Evolutionary conservation across 805 yeast species (phyloP), one percentile per base, ranked within the genome.

Genomic region (Jamesozyma lodderae): DNA sequence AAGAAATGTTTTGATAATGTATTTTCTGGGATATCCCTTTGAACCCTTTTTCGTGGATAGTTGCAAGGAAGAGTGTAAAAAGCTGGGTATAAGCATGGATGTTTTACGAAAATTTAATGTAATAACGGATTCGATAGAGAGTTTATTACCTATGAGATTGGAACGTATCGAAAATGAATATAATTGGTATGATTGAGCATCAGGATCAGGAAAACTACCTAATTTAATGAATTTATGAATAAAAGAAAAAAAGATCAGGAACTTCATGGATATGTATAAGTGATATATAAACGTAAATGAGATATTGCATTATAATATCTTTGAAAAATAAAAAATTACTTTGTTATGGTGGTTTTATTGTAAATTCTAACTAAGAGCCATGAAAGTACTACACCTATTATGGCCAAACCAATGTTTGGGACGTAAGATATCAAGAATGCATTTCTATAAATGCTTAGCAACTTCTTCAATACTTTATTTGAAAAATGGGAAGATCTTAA

Each of bases 391-490:
- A 52, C 17, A 10, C 60, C 55, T 4, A 47, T 6, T 1, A 46
- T n/a, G 8, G 52, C 46, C 20, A 55, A 36, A 3, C 34, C 41
- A 11, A 57, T 42, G 35, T 49, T 50, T 21, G 63, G 63, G 4
- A 47, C 18, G 36, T 50, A 59, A 3, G 63, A 59, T 14, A 43
- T 40, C 20, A 58, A 31, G 35, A 60, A 57, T 7, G 61, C 44
- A 8, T 34, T 24, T 15, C 47, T 50, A 42, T 59, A 59, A 16
- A 58, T 44, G 6, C 39, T 29, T 14, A 59, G 32, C 20, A 59
- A 40, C 6, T 42, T 41, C 1, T 22, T 29, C 4, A 55, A 35
- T 14, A 43, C 24, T 2, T 44, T 16, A 4, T 41, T 43, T 10
- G 57, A 47, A 36, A 53, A 59, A 8, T 49, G 44, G 1, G 41